Evolutionary conservation across 78 protist genomes (phyloP), one percentile per base, ranked within the genome.

Genomic region (Dictyostelium purpureum): DNA sequence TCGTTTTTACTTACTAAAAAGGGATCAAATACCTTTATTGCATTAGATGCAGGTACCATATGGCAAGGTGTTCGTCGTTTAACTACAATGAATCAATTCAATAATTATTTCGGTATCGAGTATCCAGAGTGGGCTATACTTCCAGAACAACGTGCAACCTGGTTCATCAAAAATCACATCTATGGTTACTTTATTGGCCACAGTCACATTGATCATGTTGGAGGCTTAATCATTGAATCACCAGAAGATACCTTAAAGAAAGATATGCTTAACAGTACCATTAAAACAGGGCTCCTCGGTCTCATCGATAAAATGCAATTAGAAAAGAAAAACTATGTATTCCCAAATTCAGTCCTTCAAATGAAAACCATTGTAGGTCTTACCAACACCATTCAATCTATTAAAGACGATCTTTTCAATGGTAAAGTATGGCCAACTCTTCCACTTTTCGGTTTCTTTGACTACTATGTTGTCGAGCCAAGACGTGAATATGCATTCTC

Each of bases 81-180:
- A 54, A 35, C 54, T 9, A 49, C 54, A n/a, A 18, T 43, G 11
- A 54, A 45, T 42, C 40, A 80, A 24, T 67, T 57, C 11, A 35
- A 43, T 24, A 19, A n/a, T 14, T 2, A 51, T 6, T 45, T 80
- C 24, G 51, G 67, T 49, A 80, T 80, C 18, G 19, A 42, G 6
- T 80, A 45, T 47, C 89, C 89, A 31, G 42, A 6, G 0, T 80
- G 78, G 77, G 89, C 89, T 1, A 45, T n/a, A 5, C 38, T 43
- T 24, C 71, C 71, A 31, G 89, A 80, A 19, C 89, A 80, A 67
- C 37, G 70, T 35, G 89, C 56, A 4, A 57, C 89, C 2, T 80
- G 89, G 89, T 80, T 80, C 51, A 65, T 80, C 16, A 65, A 56
- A 51, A 80, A 80, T 33, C 89, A 80, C 16, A 67, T 80, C 14